Evolutionary conservation across 2,329 filamentous ascomycete genomes (phyloP), one percentile per base, ranked within the genome.

Genomic region (Ceratocystis cubensis): DNA sequence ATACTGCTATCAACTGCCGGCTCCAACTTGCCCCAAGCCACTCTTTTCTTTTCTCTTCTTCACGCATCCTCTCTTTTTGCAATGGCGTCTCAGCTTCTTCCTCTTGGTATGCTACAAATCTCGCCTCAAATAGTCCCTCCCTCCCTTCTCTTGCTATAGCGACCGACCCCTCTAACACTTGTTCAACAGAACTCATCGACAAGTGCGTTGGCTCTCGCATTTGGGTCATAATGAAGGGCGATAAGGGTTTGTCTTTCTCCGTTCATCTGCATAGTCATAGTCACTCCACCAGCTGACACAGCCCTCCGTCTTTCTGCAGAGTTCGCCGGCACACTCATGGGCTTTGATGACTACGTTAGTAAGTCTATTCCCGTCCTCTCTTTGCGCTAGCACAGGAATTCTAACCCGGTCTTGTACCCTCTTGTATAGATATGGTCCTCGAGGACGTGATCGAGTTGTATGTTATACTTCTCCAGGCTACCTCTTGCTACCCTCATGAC

Each of bases 341-440:
- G 94, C 2, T 99, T 99, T 73, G 94, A 99, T 75, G 94, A 99
- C 83, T 99, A 97, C 80, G 94, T 99, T 83, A 99, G 92, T 96
- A 82, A 80, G 93, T 96, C 53, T 25, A 22, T 45, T 46, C 22
- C 22, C 6, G 28, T 20, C n/a, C 25, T 48, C 25, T 22, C 17
- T 61, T 15, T 61, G 46, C 30, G 28, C 28, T 61, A 2, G 5
- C 33, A 13, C 75, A 61, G 74, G 70, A 61, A 46, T 64, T 61
- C 20, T 59, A 53, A 22, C 57, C 45, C 62, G 2, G 22, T 66
- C 70, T 69, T 48, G 64, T 71, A 15, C 37, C 13, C 37, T 13
- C 4, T 10, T 41, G 1, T 41, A 41, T 41, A 97, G 93, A 99
- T 77, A 99, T 99, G 92, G 94, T 99, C 5, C 79, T 99, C 41